Evolutionary conservation across 352 stramenopile genomes (phyloP).

Genomic region (Globisporangium solare): DNA sequence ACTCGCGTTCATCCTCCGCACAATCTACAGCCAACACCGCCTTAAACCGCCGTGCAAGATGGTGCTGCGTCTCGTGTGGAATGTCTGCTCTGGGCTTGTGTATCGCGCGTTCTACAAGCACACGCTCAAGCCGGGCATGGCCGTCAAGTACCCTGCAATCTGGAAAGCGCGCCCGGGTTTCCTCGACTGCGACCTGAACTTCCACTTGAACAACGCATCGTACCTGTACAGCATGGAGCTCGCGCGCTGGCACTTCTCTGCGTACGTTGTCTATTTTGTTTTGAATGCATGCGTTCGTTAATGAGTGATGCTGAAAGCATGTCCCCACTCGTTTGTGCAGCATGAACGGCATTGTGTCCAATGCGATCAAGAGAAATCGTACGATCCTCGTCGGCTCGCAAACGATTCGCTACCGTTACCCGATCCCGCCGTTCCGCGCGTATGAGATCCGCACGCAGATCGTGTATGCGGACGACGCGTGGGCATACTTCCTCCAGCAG

Average conservation of each 20-base stretch:
- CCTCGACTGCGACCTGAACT: constrained; percentile 78
- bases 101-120: constrained; percentile 53
- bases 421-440: constrained; percentile 43
- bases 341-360: neutral
- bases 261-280: constrained; percentile 28
- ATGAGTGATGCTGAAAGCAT: neutral
- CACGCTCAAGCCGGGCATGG: constrained; percentile 41
- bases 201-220: constrained; percentile 84
- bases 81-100: constrained; percentile 47
- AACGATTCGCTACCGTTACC: constrained; percentile 48
- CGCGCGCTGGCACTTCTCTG: constrained; percentile 75
- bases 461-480: constrained; percentile 50
- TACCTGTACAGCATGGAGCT: constrained; percentile 86
- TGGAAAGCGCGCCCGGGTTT: constrained; percentile 63
- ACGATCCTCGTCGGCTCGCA: constrained; percentile 66
- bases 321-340: too few species aligned
- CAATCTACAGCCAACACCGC: neutral
- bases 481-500: constrained; percentile 56
- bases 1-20: neutral
- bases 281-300: neutral
- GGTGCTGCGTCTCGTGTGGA: constrained; percentile 72
- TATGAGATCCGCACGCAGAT: constrained; percentile 62
- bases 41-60: constrained; percentile 12
- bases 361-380: constrained; percentile 56
- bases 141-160: constrained; percentile 58